Conservation (phyloP, 192 early-diverging fungal species). For the Linnemannia hyalina region DNA sequence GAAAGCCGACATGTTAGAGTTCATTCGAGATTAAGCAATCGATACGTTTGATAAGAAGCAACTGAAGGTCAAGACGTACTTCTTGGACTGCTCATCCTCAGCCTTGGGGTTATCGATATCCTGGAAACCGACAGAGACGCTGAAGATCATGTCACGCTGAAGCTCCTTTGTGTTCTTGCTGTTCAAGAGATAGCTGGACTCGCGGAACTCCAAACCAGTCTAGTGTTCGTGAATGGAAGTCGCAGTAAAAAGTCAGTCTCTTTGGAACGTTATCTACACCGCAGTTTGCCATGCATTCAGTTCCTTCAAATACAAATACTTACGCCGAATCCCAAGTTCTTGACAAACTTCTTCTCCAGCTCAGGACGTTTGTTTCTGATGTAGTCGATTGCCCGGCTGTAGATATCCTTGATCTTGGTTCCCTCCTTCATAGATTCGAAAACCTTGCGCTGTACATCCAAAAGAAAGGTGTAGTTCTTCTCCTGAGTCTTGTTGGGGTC, state of each 20-base stretch:
- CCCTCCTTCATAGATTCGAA: conserved; percentile 81
- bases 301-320: conserved; percentile 18
- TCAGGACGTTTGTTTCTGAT: conserved; percentile 88
- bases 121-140: conserved; percentile 88
- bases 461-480: conserved; percentile 92
- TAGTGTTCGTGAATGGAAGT: conserved; percentile 39
- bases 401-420: conserved; percentile 81
- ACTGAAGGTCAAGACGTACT: conserved; percentile 35
- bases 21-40: neutral
- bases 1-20: neutral
- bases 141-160: conserved; percentile 87
- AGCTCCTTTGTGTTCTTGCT: conserved; percentile 78
- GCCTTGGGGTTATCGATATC: conserved; percentile 83
- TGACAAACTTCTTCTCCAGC: conserved; percentile 87
- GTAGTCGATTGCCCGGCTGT: conserved; percentile 74
- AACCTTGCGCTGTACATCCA: conserved; percentile 85
- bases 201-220: conserved; percentile 96
- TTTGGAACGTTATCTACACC: neutral
- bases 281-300: neutral
- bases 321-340: conserved; percentile 88
- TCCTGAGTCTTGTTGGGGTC: conserved; percentile 92
- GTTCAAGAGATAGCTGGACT: conserved; percentile 82
- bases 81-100: conserved; percentile 78
- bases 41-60: neutral
- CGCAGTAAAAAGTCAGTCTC: neutral